Percentiles rank a stretch among this genome's conserved stretches.
Conservation (phyloP, 192 early-diverging fungal genomes). For the Spizellomyces punctatus region DNA sequence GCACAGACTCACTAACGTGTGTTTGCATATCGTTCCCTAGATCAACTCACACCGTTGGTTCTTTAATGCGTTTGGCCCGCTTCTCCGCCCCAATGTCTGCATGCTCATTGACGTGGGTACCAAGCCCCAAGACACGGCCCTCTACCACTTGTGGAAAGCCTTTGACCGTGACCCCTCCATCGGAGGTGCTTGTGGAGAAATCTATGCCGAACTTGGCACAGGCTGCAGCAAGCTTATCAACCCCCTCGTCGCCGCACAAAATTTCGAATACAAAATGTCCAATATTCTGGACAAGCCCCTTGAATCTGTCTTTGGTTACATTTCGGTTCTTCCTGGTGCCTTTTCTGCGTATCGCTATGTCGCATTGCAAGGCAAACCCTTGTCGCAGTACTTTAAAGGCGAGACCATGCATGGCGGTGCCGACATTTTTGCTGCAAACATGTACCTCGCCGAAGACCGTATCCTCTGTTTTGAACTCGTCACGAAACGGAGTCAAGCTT, state of each 20-base stretch:
- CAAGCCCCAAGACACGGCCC: constrained; percentile 75
- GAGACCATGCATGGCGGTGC: constrained; percentile 79
- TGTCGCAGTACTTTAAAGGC: constrained; percentile 90
- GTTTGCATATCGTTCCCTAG: neutral
- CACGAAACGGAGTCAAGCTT: constrained; percentile 76
- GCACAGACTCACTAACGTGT: too few species aligned
- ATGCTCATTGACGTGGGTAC: constrained; percentile 94
- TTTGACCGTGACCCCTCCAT: constrained; percentile 80
- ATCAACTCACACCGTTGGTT: constrained; percentile 98
- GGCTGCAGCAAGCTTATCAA: constrained; percentile 75
- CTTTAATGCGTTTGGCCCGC: constrained; percentile 88
- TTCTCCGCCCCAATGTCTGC: constrained; percentile 85
- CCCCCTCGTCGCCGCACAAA: constrained; percentile 91
- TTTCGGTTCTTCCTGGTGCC: constrained; percentile 87
- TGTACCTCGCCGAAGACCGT: constrained; percentile 90
- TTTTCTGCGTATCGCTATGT: constrained; percentile 94
- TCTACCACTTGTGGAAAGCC: constrained; percentile 94
- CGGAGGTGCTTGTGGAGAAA: constrained; percentile 95
- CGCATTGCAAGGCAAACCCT: constrained; percentile 74
- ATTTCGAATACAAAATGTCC: constrained; percentile 99
- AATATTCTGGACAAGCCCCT: constrained; percentile 97
- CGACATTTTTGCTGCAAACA: constrained; percentile 88
- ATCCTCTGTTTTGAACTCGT: constrained; percentile 96
- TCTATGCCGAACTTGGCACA: constrained; percentile 81
- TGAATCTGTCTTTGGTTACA: constrained; percentile 87